A percentile compares a stretch with the other conserved stretches of the same genome.
Evolutionary conservation across 1,284 basidiomycete genomes (phyloP).

Genomic region (Fomitopsis pinicola): DNA sequence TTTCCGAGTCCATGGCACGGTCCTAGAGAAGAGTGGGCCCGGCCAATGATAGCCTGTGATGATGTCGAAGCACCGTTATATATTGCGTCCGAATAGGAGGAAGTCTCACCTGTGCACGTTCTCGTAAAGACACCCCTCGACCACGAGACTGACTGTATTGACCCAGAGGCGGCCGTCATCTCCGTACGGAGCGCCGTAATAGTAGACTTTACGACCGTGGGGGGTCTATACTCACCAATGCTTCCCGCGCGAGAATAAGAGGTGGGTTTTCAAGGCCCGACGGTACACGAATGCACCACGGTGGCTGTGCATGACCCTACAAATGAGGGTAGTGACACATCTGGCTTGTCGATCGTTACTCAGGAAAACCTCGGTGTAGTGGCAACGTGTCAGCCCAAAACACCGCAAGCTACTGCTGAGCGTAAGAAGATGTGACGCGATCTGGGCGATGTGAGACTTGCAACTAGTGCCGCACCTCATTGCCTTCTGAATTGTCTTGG

Average conservation of each 20-base stretch:
- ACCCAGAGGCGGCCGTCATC: background rate
- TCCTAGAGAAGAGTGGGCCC: background rate
- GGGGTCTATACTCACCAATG: background rate
- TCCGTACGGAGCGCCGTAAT: background rate
- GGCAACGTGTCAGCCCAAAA: background rate
- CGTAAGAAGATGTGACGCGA: no score
- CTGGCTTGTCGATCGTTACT: background rate
- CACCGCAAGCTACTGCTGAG: background rate
- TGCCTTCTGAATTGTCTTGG: no score
- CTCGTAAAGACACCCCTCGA: background rate
- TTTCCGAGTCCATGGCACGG: background rate
- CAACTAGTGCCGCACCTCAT: no score
- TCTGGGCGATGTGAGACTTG: no score
- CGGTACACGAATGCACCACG: background rate
- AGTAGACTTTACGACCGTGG: no score
- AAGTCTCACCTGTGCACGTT: background rate
- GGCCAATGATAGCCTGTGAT: background rate
- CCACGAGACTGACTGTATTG: background rate
- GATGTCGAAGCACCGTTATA: background rate
- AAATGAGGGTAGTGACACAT: background rate
- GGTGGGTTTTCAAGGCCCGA: background rate
- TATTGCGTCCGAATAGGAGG: background rate
- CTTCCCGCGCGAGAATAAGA: background rate
- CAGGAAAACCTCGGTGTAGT: background rate
- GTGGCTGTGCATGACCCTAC: background rate